A percentile compares a stretch with the other conserved stretches of the same genome.
phyloP scores from a whole-genome alignment of 768 basidiomycete species.

The Boletus vinaceobasis region DNA sequence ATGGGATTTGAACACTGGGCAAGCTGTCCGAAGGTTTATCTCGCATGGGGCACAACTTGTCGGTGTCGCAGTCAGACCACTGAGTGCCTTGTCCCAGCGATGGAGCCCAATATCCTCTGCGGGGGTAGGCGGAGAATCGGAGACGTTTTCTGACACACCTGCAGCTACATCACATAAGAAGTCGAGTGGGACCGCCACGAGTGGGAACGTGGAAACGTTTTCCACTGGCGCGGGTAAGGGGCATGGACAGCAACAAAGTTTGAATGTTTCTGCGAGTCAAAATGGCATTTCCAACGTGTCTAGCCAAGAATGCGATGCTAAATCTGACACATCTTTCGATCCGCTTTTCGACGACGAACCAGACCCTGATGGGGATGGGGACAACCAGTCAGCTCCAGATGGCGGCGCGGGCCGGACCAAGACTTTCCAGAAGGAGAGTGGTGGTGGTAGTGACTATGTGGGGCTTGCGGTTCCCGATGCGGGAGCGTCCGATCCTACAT shows the following conservation, averaged over 20 bases:
- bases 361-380: slow-evolving; percentile 52
- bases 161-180: slow-evolving; percentile 7
- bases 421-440: slow-evolving; percentile 14
- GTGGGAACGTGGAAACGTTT: slow-evolving; percentile 22
- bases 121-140: slow-evolving; percentile 24
- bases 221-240: slow-evolving; percentile 16
- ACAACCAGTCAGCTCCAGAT: slow-evolving; percentile 17
- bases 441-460: slow-evolving; percentile 9
- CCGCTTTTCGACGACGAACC: slow-evolving; percentile 88
- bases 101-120: slow-evolving; percentile 24
- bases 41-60: slow-evolving; percentile 85
- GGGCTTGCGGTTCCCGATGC: slow-evolving; percentile 31
- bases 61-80: slow-evolving; percentile 73
- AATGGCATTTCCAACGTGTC: slow-evolving; percentile 22
- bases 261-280: slow-evolving; percentile 21
- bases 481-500: slow-evolving; percentile 18
- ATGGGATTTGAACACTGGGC: slow-evolving; percentile 97
- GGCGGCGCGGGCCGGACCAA: slow-evolving; percentile 16
- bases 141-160: slow-evolving; percentile 12
- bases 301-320: slow-evolving; percentile 52
- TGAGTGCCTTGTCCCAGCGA: slow-evolving; percentile 36
- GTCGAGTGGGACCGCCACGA: slow-evolving; percentile 14
- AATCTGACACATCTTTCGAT: slow-evolving; percentile 80
- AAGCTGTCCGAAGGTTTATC: slow-evolving; percentile 69
- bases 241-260: slow-evolving; percentile 14